Evolutionary conservation across 768 basidiomycete genomes (phyloP), one percentile per base, ranked within the genome.

Genomic region (Podaxis rugospora): DNA sequence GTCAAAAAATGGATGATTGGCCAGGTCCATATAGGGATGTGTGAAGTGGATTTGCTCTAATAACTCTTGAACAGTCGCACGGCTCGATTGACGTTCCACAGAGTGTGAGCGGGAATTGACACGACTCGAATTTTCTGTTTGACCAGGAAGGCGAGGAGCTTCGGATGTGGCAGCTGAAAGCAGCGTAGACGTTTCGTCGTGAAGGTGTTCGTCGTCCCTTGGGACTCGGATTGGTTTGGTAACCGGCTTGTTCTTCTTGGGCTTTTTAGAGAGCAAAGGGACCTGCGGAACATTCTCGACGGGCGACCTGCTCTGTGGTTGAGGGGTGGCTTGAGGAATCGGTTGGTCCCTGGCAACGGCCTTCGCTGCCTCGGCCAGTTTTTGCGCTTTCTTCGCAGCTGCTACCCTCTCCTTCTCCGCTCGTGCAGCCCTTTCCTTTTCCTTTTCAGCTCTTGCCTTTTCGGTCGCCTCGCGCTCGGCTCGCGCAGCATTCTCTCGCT

Each of bases 241-340:
- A 47, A 79, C 65, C 0, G 89, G 88, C 66, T 87, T 92, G 66
- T 78, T 89, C 72, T 93, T 93, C 79, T 92, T 93, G 4, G 91
- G 88, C 73, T 90, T 87, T 71, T 87, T 92, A 23, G 91, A 92
- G 42, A 91, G 76, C 36, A 93, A 82, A 16, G 91, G 90, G 10
- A 84, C 85, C 67, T 92, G 91, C 2, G 59, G 4, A 89, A 87
- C 72, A 89, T 86, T 72, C 86, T 90, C 28, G 89, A 92, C 46
- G 90, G 75, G 35, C 90, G 81, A n/a, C 90, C 89, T 18, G 83
- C 84, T 68, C 90, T 90, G 5, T 53, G 39, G 18, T 47, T 61
- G 11, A 52, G 46, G 18, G 10, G 65, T 25, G 50, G 21, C 21
- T 40, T 49, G 54, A 18, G 62, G n/a, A 21, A n/a, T 42, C 2